Base-by-base conservation (phyloP, 305 asterid species). In the Rubia tinctorum region DNA sequence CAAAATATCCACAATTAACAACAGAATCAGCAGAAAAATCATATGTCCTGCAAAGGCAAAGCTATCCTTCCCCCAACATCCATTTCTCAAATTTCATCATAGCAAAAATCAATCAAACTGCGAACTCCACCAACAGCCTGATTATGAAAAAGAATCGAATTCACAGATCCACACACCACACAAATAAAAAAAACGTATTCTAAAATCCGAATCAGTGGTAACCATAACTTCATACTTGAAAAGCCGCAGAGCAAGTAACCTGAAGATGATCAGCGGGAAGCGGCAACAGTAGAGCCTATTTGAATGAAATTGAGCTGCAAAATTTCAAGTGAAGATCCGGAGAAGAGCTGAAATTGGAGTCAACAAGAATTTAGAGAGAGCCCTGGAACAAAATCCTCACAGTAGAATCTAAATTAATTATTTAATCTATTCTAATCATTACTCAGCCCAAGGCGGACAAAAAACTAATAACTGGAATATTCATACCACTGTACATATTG, bases 241-340 rank as follows among this genome's bases (percentile, higher is more conserved):
- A n/a, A 27, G 40, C n/a, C 69, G 40, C 37, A 34, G 40, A 55
- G 7, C 74, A 56, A 59, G 66, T 55, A 55, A 71, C 74, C 74
- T 71, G 55, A 56, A 37, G 53, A 45, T 25, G 72, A 71, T 55
- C 74, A 20, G 60, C 23, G 23, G 49, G 27, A 34, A 53, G 37
- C 9, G 2, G 49, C 20, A 18, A 2, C 40, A 51, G 40, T 45
- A 18, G 62, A 59, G 39, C 44, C 63, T 15, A 27, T 30, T 9
- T 6, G 42, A 27, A 58, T 0, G 23, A 4, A 43, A 37, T 42
- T 60, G 47, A 20, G 61, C 22, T 18, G 49, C 7, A 53, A 20
- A 70, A 70, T 14, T 23, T 53, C 65, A 11, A 71, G 25, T 14
- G 40, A 71, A 71, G 74, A 71, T 71, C 74, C 39, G 67, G 37